These are phyloP conservation scores for Cordyceps pruinosa DNA, from an alignment of 2,329 filamentous ascomycete genomes.

Conservation along the genomic window DNA sequence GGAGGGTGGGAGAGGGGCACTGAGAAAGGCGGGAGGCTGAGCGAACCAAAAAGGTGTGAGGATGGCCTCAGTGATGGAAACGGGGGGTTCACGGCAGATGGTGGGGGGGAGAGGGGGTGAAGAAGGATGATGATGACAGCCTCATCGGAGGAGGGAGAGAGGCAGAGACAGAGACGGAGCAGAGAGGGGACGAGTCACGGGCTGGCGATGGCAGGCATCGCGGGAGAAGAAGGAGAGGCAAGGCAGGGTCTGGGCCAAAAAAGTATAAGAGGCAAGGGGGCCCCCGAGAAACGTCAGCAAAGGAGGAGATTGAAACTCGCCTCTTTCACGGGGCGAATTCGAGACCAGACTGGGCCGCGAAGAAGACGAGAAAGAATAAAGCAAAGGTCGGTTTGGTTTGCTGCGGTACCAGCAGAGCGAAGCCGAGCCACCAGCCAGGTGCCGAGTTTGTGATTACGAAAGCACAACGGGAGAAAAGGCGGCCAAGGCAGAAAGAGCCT, in stretches of 20 bases:
- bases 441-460: constrained; percentile 2
- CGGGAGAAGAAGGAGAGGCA: neutral
- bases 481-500: neutral
- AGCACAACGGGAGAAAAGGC: neutral
- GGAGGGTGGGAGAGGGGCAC: constrained; percentile 13
- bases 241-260: neutral
- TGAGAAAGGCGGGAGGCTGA: neutral
- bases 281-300: constrained; percentile 12
- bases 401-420: neutral
- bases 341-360: neutral
- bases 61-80: constrained; percentile 1
- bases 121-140: neutral
- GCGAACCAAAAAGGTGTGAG: neutral
- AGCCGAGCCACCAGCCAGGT: neutral
- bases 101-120: neutral
- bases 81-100: neutral
- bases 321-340: constrained; percentile 10
- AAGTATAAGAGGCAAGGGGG: constrained; percentile 30
- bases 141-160: too few relatives aligned
- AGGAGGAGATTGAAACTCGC: constrained; percentile 11
- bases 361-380: neutral
- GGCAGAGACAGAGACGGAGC: neutral
- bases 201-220: constrained; percentile 7
- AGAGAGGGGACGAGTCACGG: constrained; percentile 1
- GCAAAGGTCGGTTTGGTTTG: neutral